phyloP scores from a whole-genome alignment of 2,329 filamentous ascomycete species.

The Metarhizium brunneum region DNA sequence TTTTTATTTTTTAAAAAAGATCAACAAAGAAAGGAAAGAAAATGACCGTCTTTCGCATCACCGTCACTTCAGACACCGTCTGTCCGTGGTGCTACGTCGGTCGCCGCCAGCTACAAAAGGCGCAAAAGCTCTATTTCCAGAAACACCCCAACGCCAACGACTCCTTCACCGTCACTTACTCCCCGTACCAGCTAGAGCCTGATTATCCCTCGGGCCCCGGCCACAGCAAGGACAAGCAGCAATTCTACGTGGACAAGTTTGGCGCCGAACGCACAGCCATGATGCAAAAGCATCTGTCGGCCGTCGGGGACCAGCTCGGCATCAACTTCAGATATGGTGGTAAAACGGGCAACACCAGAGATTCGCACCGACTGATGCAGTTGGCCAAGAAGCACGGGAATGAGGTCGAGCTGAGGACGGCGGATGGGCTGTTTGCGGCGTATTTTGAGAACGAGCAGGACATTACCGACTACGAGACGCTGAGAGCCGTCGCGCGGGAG shows the following conservation, averaged over 20 bases:
- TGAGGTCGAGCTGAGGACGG: slow-evolving; percentile 48
- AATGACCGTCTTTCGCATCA: slow-evolving; percentile 51
- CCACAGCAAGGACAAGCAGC: slow-evolving; percentile 25
- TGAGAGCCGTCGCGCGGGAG: slow-evolving; percentile 22
- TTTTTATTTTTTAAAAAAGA: neutral
- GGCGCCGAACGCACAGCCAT: slow-evolving; percentile 48
- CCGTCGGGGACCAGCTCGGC: slow-evolving; percentile 23
- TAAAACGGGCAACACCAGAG: slow-evolving; percentile 32
- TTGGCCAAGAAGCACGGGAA: slow-evolving; percentile 38
- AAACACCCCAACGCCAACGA: slow-evolving; percentile 44
- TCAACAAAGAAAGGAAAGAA: slow-evolving; percentile 1
- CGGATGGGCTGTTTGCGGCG: slow-evolving; percentile 31
- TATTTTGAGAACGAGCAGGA: slow-evolving; percentile 35
- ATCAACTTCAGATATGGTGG: slow-evolving; percentile 43
- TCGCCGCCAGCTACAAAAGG: slow-evolving; percentile 34
- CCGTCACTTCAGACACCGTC: slow-evolving; percentile 39
- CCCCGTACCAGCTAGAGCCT: slow-evolving; percentile 35
- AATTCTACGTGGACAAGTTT: slow-evolving; percentile 39
- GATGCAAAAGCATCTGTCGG: slow-evolving; percentile 20
- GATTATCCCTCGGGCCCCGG: slow-evolving; percentile 19
- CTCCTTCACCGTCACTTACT: slow-evolving; percentile 42
- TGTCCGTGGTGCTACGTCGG: slow-evolving; percentile 46
- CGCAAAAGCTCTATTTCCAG: slow-evolving; percentile 31
- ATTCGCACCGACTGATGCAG: slow-evolving; percentile 38
- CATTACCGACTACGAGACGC: slow-evolving; percentile 29